These are phyloP conservation scores for Ascochyta clinopodiicola DNA, from an alignment of 2,329 filamentous ascomycete species.

Conservation along the genomic window DNA sequence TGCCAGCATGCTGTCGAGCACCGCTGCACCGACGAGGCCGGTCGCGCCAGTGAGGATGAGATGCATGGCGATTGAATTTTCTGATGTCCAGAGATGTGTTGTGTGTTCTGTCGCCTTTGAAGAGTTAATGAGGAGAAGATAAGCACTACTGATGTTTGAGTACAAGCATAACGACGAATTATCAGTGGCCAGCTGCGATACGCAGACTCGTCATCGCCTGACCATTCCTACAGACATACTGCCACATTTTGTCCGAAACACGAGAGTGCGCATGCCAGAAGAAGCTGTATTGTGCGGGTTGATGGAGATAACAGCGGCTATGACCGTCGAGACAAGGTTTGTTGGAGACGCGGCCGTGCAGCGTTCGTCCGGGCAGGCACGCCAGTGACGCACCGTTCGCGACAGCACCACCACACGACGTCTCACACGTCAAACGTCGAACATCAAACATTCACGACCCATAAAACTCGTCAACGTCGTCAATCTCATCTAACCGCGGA, in stretches of 20 bases:
- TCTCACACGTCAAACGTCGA: background rate
- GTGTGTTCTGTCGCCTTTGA: background rate
- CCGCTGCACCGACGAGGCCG: constrained; percentile 50
- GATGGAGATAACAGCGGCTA: constrained; percentile 4
- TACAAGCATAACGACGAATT: background rate
- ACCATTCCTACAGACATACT: background rate
- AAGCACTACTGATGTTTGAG: constrained; percentile 4
- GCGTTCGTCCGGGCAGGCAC: constrained; percentile 9
- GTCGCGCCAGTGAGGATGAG: constrained; percentile 55
- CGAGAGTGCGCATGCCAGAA: background rate
- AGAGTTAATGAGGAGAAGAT: background rate
- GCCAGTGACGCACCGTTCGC: background rate
- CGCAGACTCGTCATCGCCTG: background rate
- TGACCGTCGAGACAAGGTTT: constrained; percentile 9
- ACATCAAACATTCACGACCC: constrained; percentile 5
- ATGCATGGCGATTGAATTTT: constrained; percentile 41
- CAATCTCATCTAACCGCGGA: constrained; percentile 1
- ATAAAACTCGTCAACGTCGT: constrained; percentile 5
- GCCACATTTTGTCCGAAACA: constrained; percentile 6
- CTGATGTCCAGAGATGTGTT: too few relatives aligned
- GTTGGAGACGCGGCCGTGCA: constrained; percentile 4
- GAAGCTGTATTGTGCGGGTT: background rate
- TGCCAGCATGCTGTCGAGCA: constrained; percentile 48
- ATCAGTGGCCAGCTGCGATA: background rate
- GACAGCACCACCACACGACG: background rate